These are phyloP conservation scores for Carex scoparia DNA, from an alignment of 176 grass and related monocot species.

Conservation along the genomic window DNA sequence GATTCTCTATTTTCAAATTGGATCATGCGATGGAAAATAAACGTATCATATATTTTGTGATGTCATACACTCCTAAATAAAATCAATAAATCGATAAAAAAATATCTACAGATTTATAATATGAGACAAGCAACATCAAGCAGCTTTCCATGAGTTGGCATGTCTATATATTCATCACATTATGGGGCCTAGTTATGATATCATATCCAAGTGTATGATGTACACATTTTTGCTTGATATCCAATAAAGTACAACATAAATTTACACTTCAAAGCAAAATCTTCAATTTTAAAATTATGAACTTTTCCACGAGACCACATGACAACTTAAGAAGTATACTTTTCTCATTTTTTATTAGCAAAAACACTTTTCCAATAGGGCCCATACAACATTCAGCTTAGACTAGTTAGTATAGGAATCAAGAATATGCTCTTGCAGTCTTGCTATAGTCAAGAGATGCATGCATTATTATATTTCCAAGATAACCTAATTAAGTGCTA, in stretches of 20 bases:
- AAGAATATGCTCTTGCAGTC: not conserved
- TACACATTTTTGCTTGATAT: not conserved
- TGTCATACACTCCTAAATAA: not conserved
- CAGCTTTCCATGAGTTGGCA: constrained; percentile 2
- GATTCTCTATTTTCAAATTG: no score
- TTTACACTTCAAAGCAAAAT: not conserved
- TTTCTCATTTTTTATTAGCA: not conserved
- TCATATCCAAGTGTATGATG: not conserved
- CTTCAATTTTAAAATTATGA: not conserved
- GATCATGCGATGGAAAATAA: no score
- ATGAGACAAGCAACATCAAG: not conserved
- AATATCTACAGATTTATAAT: not conserved
- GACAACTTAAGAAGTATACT: not conserved
- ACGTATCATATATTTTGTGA: no score
- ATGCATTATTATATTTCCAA: not conserved
- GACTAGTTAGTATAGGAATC: not conserved
- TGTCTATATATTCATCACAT: not conserved
- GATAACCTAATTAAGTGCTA: no score
- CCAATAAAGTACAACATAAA: not conserved
- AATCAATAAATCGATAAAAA: not conserved
- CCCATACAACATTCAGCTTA: not conserved
- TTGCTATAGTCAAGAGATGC: not conserved
- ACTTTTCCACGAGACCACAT: not conserved
- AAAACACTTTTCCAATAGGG: not conserved
- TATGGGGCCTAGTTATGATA: not conserved